Conservation (phyloP, 768 basidiomycete genomes). For the Fibroporia radiculosa region DNA sequence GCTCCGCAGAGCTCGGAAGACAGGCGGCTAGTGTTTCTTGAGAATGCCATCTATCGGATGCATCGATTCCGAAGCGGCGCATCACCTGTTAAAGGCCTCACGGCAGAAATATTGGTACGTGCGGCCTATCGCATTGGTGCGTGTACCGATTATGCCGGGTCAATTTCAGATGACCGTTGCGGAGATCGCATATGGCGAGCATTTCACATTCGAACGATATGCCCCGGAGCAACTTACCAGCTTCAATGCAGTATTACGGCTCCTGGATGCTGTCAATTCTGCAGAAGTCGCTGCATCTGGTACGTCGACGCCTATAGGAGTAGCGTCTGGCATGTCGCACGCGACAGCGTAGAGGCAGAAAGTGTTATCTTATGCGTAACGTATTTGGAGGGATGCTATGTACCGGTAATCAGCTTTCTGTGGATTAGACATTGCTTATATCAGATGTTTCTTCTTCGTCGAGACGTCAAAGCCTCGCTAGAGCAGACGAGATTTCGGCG, state of each 20-base stretch:
- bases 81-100: constrained; percentile 80
- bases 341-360: background rate
- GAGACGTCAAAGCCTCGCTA: no score
- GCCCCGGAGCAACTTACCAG: constrained; percentile 41
- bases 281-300: constrained; percentile 5
- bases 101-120: constrained; percentile 72
- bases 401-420: no score
- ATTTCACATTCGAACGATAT: constrained; percentile 47
- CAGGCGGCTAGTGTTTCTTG: constrained; percentile 37
- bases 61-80: constrained; percentile 75
- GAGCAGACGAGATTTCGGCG: no score
- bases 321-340: background rate
- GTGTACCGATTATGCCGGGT: background rate
- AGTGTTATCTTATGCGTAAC: no score
- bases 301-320: constrained; percentile 10
- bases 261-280: constrained; percentile 7
- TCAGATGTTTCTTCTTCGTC: no score
- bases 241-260: constrained; percentile 15
- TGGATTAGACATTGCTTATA: no score
- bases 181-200: constrained; percentile 49
- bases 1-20: constrained; percentile 49
- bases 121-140: background rate
- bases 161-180: constrained; percentile 56
- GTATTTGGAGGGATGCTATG: no score
- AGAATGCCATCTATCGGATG: constrained; percentile 59